Evolutionary conservation across 164 flowering plant species (phyloP), one percentile per base, ranked within the genome.

Genomic region (Tetracentron sinense): DNA sequence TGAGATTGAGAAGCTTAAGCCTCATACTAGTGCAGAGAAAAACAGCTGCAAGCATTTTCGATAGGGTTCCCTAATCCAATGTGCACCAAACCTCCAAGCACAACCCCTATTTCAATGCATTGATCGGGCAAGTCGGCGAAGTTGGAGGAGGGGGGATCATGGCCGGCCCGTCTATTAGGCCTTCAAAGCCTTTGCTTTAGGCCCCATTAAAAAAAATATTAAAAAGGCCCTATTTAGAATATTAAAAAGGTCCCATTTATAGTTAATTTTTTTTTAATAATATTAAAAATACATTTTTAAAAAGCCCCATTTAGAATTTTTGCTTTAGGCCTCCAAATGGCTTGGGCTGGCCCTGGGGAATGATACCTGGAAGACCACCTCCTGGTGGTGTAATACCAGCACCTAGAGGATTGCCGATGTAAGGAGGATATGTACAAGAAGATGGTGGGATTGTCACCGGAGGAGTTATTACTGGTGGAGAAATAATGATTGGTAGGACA

Each of bases 31-130:
- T 85, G 82, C 96, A 91, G 8, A 92, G 85, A 60, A 96, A 92
- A 33, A 92, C 21, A 15, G 96, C 96, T 2, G 98, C 96, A 92
- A 2, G 66, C 77, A 61, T 92, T 83, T 69, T 77, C 84, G 2
- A 83, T 79, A 2, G 94, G 96, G 48, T 89, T 70, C 17, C 96
- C 98, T 6, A 92, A 23, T 30, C 92, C 92, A 11, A 92, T 54
- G 62, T 92, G 96, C 69, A 92, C 83, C 75, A 89, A 61, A 11
- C 97, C 97, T 27, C 94, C 92, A 3, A 92, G 77, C 44, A 92
- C 83, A 66, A 89, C 65, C 96, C 96, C 60, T 89, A 66, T 65
- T 89, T 89, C n/a, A 92, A 64, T 15, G 89, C 86, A 61, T 92
- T 68, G 1, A 89, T 83, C 0, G 96, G 96, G 61, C 96, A 92